Evolutionary conservation across 106 monocot genomes (phyloP).

Genomic region (Cymbidium sinense): DNA sequence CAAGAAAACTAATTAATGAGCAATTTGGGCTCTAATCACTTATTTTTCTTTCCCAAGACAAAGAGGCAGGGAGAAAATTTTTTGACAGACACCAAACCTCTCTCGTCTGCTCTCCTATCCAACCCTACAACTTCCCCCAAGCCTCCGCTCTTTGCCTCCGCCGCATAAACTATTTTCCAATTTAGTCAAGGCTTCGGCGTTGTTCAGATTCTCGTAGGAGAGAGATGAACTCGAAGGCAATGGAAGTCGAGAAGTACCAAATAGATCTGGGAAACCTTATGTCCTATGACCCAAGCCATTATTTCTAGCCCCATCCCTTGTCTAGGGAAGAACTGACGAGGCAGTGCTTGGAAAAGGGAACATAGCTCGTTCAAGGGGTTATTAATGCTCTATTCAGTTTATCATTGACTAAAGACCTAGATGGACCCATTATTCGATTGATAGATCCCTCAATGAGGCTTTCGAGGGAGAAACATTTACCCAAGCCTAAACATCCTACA

Average conservation of each 20-base stretch:
- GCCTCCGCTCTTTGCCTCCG: too few species aligned
- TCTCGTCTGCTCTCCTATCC: too few species aligned
- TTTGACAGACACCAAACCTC: too few species aligned
- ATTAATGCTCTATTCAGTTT: slow-evolving; percentile 59
- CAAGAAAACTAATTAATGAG: too few species aligned
- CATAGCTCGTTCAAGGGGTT: slow-evolving; percentile 59
- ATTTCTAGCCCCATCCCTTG: slow-evolving; percentile 40
- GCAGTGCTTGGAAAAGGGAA: slow-evolving; percentile 44
- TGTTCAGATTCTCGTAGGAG: too few species aligned
- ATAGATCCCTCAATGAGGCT: slow-evolving; percentile 45
- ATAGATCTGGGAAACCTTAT: slow-evolving; percentile 82
- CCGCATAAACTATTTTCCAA: background rate
- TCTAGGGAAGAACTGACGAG: slow-evolving; percentile 42
- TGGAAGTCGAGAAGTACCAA: slow-evolving; percentile 33
- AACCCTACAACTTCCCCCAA: too few species aligned
- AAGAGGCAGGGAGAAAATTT: too few species aligned
- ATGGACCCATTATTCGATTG: slow-evolving; percentile 54
- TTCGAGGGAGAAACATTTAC: slow-evolving; percentile 86
- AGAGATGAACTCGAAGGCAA: background rate
- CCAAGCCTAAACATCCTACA: slow-evolving; percentile 87
- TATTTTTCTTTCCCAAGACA: too few species aligned
- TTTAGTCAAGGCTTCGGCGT: background rate
- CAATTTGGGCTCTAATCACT: too few species aligned
- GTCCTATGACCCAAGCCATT: slow-evolving; percentile 61
- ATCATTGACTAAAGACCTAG: slow-evolving; percentile 47